These are phyloP conservation scores for Eucalyptus regnans DNA, from an alignment of 345 rosid species.

Conservation along the genomic window DNA sequence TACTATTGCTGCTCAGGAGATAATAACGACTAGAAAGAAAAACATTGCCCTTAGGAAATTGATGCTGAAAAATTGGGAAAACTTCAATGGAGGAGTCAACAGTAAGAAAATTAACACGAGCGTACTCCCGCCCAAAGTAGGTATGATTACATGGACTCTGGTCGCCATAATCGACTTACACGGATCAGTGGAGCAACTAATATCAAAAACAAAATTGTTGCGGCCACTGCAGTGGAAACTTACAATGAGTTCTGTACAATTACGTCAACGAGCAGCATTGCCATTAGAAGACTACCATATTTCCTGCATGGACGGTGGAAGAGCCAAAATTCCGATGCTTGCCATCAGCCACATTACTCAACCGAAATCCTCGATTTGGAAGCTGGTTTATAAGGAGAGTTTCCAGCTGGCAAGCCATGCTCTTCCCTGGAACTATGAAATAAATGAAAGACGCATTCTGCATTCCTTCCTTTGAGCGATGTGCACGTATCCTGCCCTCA, in stretches of 20 bases:
- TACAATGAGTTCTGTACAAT: not conserved
- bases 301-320: slow-evolving; percentile 12
- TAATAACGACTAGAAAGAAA: not conserved
- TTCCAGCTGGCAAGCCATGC: slow-evolving; percentile 86
- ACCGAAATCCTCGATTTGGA: slow-evolving; percentile 39
- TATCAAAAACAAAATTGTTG: slow-evolving; percentile 35
- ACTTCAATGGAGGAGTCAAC: not conserved
- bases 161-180: not conserved
- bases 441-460: slow-evolving; percentile 64
- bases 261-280: not conserved
- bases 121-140: not conserved
- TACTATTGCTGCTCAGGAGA: not conserved
- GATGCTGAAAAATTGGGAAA: not conserved
- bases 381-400: slow-evolving; percentile 92
- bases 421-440: slow-evolving; percentile 78
- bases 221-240: slow-evolving; percentile 3
- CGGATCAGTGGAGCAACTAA: slow-evolving; percentile 22
- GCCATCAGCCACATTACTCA: slow-evolving; percentile 78
- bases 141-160: not conserved
- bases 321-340: slow-evolving; percentile 86
- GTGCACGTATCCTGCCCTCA: slow-evolving; percentile 62
- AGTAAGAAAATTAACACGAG: not conserved
- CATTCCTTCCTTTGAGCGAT: slow-evolving; percentile 63
- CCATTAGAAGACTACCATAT: slow-evolving; percentile 9
- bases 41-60: not conserved